Evolutionary conservation across 202 grass and related monocot genomes (phyloP).

Genomic region (Musa balbisiana): DNA sequence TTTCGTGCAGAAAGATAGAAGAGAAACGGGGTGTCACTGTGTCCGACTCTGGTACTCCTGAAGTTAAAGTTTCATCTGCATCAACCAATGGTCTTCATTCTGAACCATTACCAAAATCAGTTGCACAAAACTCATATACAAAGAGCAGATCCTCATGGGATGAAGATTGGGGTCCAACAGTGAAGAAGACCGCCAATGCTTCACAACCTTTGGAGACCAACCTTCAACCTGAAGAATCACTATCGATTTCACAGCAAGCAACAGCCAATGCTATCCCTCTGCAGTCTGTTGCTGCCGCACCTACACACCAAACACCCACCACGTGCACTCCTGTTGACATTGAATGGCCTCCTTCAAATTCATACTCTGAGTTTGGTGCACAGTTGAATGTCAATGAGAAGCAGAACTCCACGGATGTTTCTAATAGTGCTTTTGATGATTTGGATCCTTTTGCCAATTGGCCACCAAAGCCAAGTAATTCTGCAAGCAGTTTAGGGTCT

Average conservation of each 20-base stretch:
- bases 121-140: slow-evolving; percentile 31
- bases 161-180: slow-evolving; percentile 80
- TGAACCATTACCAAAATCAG: slow-evolving; percentile 34
- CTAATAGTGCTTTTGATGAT: slow-evolving; percentile 43
- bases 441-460: slow-evolving; percentile 96
- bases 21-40: slow-evolving; percentile 88
- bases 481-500: slow-evolving; percentile 26
- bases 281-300: slow-evolving; percentile 41
- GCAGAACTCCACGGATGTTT: slow-evolving; percentile 33
- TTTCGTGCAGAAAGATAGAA: slow-evolving; percentile 86
- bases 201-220: slow-evolving; percentile 40
- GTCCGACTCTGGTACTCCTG: slow-evolving; percentile 45
- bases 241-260: slow-evolving; percentile 13
- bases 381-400: slow-evolving; percentile 37
- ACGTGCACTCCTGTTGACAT: slow-evolving; percentile 73
- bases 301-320: slow-evolving; percentile 37
- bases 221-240: slow-evolving; percentile 24
- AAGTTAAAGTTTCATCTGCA: slow-evolving; percentile 48
- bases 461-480: slow-evolving; percentile 58
- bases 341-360: slow-evolving; percentile 83
- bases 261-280: slow-evolving; percentile 4
- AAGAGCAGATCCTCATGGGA: slow-evolving; percentile 65
- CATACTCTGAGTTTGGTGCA: slow-evolving; percentile 41
- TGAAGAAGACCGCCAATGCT: slow-evolving; percentile 37
- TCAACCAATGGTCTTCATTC: slow-evolving; percentile 61